These are phyloP conservation scores for Mycotypha africana DNA, from an alignment of 371 early-diverging fungal genomes.

Conservation along the genomic window DNA sequence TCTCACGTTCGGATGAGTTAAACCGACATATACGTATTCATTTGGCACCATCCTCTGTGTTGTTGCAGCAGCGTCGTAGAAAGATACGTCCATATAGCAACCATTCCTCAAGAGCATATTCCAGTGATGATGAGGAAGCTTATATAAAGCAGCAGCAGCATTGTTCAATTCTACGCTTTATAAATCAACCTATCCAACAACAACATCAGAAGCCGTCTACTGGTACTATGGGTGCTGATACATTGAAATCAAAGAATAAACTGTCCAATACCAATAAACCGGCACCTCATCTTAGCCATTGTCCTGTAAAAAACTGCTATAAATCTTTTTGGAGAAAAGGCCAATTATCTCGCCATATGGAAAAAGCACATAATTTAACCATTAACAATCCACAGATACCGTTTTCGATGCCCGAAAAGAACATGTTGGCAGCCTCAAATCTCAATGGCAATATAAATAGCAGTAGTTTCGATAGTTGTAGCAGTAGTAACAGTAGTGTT, in stretches of 20 bases:
- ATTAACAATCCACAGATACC: too few relatives aligned
- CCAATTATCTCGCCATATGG: constrained; percentile 40
- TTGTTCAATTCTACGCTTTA: constrained; percentile 39
- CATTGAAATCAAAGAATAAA: constrained; percentile 6
- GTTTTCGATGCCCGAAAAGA: too few relatives aligned
- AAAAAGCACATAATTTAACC: constrained; percentile 25
- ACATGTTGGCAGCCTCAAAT: too few relatives aligned
- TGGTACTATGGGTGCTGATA: not conserved
- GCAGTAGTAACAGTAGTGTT: too few relatives aligned
- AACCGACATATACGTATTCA: constrained; percentile 71
- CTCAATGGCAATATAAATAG: too few relatives aligned
- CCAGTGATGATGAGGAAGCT: constrained; percentile 36
- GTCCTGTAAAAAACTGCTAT: constrained; percentile 31
- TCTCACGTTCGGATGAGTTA: constrained; percentile 86
- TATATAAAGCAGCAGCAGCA: constrained; percentile 40
- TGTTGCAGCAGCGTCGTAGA: constrained; percentile 10
- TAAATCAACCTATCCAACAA: too few relatives aligned
- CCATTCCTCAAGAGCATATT: constrained; percentile 3
- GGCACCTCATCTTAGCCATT: constrained; percentile 38
- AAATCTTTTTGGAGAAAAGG: constrained; percentile 45
- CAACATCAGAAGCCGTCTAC: too few relatives aligned
- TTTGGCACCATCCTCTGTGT: constrained; percentile 27
- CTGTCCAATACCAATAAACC: constrained; percentile 21
- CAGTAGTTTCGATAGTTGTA: too few relatives aligned
- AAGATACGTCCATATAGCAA: constrained; percentile 12